Evolutionary conservation across 305 asterid species (phyloP).

Genomic region (Fraxinus sp.): DNA sequence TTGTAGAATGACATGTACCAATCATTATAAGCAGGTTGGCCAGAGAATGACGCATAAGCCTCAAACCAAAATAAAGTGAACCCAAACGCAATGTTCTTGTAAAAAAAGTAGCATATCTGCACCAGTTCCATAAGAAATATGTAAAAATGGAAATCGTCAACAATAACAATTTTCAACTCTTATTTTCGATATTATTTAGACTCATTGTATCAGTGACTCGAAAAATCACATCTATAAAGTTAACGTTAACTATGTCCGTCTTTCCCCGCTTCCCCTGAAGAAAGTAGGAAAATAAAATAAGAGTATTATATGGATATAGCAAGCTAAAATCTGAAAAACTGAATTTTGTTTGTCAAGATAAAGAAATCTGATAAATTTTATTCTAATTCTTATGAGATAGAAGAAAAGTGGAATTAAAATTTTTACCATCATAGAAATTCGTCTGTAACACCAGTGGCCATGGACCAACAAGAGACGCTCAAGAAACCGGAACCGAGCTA

Average conservation of each 20-base stretch:
- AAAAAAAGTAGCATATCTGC: constrained; percentile 96
- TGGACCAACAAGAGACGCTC: constrained; percentile 91
- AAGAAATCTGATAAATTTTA: not conserved
- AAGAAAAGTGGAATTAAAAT: not conserved
- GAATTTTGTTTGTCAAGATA: not conserved
- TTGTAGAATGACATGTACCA: constrained; percentile 94
- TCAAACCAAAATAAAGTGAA: constrained; percentile 93
- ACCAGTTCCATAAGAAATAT: constrained; percentile 15
- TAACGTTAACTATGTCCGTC: not conserved
- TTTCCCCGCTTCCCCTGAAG: not conserved
- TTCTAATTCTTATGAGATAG: not conserved
- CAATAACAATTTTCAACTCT: not conserved
- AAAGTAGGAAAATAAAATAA: not conserved
- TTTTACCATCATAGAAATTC: constrained; percentile 87
- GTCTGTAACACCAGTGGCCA: constrained; percentile 98
- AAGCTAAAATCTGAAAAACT: not conserved
- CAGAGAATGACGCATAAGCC: constrained; percentile 90
- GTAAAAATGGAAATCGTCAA: not conserved
- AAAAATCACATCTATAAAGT: not conserved
- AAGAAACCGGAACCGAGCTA: constrained; percentile 87
- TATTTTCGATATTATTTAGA: not conserved
- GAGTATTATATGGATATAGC: not conserved
- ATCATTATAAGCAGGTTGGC: constrained; percentile 87
- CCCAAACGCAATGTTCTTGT: constrained; percentile 91
- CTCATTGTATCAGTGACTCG: not conserved